phyloP scores from a whole-genome alignment of 108 stramenopile genomes.

The Cylindrotheca closterium region DNA sequence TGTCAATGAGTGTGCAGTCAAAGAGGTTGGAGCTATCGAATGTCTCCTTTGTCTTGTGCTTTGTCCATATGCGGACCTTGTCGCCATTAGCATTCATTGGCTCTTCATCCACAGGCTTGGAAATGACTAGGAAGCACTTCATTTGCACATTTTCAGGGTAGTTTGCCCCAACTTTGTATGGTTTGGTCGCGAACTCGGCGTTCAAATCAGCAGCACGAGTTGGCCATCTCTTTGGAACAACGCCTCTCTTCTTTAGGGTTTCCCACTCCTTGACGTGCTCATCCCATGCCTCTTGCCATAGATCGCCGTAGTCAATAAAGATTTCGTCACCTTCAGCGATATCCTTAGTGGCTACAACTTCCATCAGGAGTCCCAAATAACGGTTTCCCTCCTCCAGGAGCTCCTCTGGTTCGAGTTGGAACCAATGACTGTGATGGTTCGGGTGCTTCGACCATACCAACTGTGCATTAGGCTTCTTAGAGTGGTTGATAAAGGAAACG shows the following conservation, averaged over 20 bases:
- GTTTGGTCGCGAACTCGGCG: constrained; percentile 21
- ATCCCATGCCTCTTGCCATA: constrained; percentile 78
- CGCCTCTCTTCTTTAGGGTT: constrained; percentile 39
- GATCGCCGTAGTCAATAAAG: constrained; percentile 76
- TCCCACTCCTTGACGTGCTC: constrained; percentile 41
- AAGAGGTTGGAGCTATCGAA: constrained; percentile 35
- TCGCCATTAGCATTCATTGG: constrained; percentile 18
- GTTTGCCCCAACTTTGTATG: constrained; percentile 20
- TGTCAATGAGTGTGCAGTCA: constrained; percentile 40
- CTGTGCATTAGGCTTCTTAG: constrained; percentile 63
- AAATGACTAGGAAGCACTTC: constrained; percentile 44
- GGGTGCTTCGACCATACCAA: constrained; percentile 74
- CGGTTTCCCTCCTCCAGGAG: constrained; percentile 40
- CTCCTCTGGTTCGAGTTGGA: constrained; percentile 43
- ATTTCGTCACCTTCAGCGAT: constrained; percentile 70
- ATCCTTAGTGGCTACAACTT: constrained; percentile 70
- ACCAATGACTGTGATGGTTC: constrained; percentile 41
- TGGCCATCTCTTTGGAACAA: constrained; percentile 30
- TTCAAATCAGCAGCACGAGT: constrained; percentile 42
- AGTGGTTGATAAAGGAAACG: constrained; percentile 75
- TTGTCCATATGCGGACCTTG: constrained; percentile 29
- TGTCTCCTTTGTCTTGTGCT: constrained; percentile 12
- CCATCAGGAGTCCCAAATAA: constrained; percentile 66
- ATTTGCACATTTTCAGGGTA: constrained; percentile 45
- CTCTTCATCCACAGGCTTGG: constrained; percentile 27